A percentile compares a stretch with the other conserved stretches of the same genome.
These are phyloP conservation scores for Fraxinus nigra DNA, from an alignment of 305 asterid species.

Conservation along the genomic window DNA sequence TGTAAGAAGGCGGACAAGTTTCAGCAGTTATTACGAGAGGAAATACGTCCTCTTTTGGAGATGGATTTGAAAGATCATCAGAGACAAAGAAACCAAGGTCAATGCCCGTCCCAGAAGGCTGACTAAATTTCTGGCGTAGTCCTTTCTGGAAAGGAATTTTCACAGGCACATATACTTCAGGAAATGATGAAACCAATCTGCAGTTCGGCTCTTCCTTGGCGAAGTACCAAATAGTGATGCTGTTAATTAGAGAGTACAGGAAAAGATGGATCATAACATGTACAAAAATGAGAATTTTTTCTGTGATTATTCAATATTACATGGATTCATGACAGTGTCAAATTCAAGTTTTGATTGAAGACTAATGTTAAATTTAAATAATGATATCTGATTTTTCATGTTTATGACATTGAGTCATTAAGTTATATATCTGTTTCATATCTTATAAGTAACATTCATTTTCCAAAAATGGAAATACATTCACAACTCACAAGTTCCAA, in stretches of 20 bases:
- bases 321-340: not conserved
- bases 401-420: not conserved
- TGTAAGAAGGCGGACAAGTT: slow-evolving; percentile 40
- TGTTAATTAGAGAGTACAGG: slow-evolving; percentile 30
- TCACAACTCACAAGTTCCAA: not conserved
- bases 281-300: not conserved
- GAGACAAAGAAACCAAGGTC: slow-evolving; percentile 45
- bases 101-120: slow-evolving; percentile 70
- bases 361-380: not conserved
- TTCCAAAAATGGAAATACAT: not conserved
- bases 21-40: slow-evolving; percentile 62
- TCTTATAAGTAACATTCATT: not conserved
- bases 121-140: slow-evolving; percentile 58
- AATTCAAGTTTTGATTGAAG: not conserved
- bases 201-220: slow-evolving; percentile 50
- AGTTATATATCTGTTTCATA: not conserved
- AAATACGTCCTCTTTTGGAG: slow-evolving; percentile 46
- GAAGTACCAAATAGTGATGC: slow-evolving; percentile 66
- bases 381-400: not conserved
- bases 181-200: slow-evolving; percentile 49
- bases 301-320: not conserved
- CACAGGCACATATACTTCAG: slow-evolving; percentile 56
- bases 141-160: slow-evolving; percentile 70
- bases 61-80: slow-evolving; percentile 46
- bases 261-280: slow-evolving; percentile 25